Evolutionary conservation across 2,329 filamentous ascomycete genomes (phyloP), one percentile per base, ranked within the genome.

Genomic region (Thielaviopsis musarum): DNA sequence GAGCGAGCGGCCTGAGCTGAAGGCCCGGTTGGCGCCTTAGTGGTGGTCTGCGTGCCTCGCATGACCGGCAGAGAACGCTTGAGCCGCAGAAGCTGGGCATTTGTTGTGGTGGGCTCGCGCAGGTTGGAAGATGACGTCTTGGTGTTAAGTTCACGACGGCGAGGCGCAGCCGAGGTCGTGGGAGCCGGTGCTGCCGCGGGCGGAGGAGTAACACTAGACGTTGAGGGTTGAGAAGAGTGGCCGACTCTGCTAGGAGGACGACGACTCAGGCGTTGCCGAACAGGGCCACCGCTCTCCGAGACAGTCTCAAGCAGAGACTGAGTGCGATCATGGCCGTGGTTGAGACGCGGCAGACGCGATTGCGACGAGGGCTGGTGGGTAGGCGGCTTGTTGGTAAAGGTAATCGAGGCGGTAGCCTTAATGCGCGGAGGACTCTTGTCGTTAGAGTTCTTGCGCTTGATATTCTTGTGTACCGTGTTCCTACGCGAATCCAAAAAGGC

Each of bases 261-360:
- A 60, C 82, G 79, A 64, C 76, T 76, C 17, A 74, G 73, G 62
- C 77, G 80, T 51, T 68, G 64, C 1, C 76, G 73, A 54, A 87
- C 79, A 21, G 87, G 82, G 3, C 84, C 88, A 56, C 90, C 90
- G 64, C 84, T 90, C 72, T 97, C 91, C 48, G 89, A 94, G 5
- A 97, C 90, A 22, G 91, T 90, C 68, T 95, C 91, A n/a, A 97
- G 77, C 19, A 85, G 84, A 12, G 87, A 87, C 65, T 82, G 80
- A 5, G 84, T 80, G 58, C 85, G 79, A 67, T 88, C 85, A 69
- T 87, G 84, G 10, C 60, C 56, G 19, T 59, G 60, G 62, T 77
- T 77, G 41, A 91, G 85, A 57, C 90, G 82, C 45, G 91, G 90
- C 62, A 95, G 85, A 60, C 90, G 84, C 38, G 90, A 93, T 45